Percentiles rank a stretch among this genome's conserved stretches.
Evolutionary conservation across 129 eudicot genomes (phyloP).

Genomic region (Flaveria bidentis): DNA sequence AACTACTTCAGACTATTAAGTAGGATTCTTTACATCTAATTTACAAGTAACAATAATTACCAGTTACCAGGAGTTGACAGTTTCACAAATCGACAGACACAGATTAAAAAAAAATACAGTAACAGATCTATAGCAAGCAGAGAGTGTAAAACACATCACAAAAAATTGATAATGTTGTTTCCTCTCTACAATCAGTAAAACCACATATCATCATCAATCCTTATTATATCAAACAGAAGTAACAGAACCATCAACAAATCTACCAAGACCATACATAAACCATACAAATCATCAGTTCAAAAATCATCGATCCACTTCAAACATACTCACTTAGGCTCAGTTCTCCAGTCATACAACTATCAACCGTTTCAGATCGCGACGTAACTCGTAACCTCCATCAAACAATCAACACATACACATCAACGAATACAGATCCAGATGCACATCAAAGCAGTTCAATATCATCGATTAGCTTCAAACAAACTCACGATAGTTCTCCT

Average conservation of each 20-base stretch:
- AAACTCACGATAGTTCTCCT: neutral
- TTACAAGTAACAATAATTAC: neutral
- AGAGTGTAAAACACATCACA: neutral
- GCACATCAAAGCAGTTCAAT: neutral
- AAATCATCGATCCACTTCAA: neutral
- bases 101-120: neutral
- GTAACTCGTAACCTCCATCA: neutral
- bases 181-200: no score
- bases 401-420: neutral
- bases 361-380: neutral
- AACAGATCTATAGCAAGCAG: neutral
- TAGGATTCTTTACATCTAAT: neutral
- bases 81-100: neutral
- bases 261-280: neutral
- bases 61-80: neutral
- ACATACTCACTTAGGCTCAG: neutral
- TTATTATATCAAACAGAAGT: no score
- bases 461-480: neutral
- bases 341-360: neutral
- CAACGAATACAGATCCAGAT: no score
- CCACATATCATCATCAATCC: no score
- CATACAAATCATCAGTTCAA: neutral
- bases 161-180: no score
- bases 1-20: neutral
- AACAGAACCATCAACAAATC: neutral